Conservation (phyloP, 164 flowering plant genomes). For the Nelumbo lutea region DNA sequence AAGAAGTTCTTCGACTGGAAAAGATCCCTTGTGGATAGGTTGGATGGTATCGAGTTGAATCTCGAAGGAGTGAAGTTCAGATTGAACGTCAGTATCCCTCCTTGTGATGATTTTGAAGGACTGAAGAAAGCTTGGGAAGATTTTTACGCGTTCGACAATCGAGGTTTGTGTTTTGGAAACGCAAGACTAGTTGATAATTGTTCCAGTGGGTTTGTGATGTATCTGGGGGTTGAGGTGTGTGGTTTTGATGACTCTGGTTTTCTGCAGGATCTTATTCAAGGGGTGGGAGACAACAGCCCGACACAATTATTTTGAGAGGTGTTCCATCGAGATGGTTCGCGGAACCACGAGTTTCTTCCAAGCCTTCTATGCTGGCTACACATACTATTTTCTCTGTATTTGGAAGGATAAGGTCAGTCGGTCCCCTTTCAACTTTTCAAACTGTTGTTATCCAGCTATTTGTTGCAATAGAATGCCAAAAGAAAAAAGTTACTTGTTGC, state of each 20-base stretch:
- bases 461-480: background rate
- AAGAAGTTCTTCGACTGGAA: conserved; percentile 70
- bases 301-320: conserved; percentile 69
- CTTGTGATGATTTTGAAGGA: conserved; percentile 59
- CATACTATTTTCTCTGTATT: conserved; percentile 81
- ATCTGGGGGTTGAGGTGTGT: background rate
- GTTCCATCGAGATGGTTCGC: conserved; percentile 94
- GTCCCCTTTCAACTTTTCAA: background rate
- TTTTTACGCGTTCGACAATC: conserved; percentile 42
- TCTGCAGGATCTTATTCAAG: conserved; percentile 47
- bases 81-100: conserved; percentile 47
- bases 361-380: conserved; percentile 90
- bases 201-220: background rate
- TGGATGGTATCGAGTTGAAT: conserved; percentile 81
- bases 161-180: conserved; percentile 29
- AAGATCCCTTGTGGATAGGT: conserved; percentile 37
- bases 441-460: background rate
- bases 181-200: background rate
- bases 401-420: conserved; percentile 71
- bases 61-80: conserved; percentile 63
- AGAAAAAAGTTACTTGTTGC: background rate
- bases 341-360: conserved; percentile 84
- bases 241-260: background rate
- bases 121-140: conserved; percentile 76
- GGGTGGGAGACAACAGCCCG: conserved; percentile 57